Evolutionary conservation across 768 basidiomycete genomes (phyloP).

Genomic region (Tremella mesenterica): DNA sequence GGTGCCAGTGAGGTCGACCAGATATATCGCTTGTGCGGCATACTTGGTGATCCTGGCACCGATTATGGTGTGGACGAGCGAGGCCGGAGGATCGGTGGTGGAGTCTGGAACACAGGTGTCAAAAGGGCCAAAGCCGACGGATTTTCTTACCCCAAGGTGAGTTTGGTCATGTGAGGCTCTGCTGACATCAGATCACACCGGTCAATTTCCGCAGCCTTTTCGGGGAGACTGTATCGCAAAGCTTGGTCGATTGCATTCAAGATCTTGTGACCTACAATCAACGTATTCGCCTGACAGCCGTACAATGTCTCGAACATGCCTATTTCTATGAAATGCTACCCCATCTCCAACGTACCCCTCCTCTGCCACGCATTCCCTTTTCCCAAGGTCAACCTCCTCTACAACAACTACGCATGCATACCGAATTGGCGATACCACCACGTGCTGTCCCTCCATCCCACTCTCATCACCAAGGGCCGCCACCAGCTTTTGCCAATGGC

Average conservation of each 20-base stretch:
- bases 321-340: constrained; percentile 68
- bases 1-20: constrained; percentile 89
- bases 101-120: constrained; percentile 74
- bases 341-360: constrained; percentile 41
- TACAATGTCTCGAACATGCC: constrained; percentile 75
- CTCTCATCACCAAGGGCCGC: constrained; percentile 33
- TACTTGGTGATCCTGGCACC: constrained; percentile 82
- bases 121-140: constrained; percentile 78
- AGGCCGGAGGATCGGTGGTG: constrained; percentile 69
- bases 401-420: constrained; percentile 17
- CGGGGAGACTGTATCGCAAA: constrained; percentile 64
- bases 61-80: constrained; percentile 70
- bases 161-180: constrained; percentile 21
- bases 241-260: constrained; percentile 80
- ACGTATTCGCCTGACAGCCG: constrained; percentile 70
- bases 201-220: constrained; percentile 57
- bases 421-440: constrained; percentile 15
- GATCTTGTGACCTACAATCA: constrained; percentile 91
- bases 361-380: constrained; percentile 41
- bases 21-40: constrained; percentile 75
- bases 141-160: constrained; percentile 81
- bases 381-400: constrained; percentile 33
- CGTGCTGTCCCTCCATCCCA: constrained; percentile 31
- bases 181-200: constrained; percentile 42
- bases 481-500: constrained; percentile 37